Evolutionary conservation across 2,329 filamentous ascomycete genomes (phyloP), one percentile per base, ranked within the genome.

Genomic region (Arthrobotrys musiformis): DNA sequence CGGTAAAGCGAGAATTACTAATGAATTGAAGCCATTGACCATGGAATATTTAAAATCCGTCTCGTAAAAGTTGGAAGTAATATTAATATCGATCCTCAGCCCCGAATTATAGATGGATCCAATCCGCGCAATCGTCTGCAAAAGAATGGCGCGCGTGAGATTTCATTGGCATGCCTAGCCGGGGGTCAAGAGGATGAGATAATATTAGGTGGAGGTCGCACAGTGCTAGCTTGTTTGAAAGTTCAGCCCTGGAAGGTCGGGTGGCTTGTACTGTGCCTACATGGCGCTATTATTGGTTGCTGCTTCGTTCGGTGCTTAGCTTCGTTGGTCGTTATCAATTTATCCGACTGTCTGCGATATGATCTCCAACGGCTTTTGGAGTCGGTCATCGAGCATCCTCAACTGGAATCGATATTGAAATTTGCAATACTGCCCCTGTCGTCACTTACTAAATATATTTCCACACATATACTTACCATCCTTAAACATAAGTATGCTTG

Each of bases 371-470:
- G 19, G 22, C 22, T 7, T 8, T 40, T n/a, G 26, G n/a, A 26
- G 50, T 54, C 15, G 28, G 8, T n/a, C 8, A 42, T 30, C 58
- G 13, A 33, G 40, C 37, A 37, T 33, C 26, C 24, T 30, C 24
- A 48, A 37, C 22, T 66, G 44, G 46, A 66, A 66, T 52, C 61
- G 44, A 52, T 28, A 42, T 54, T 42, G 67, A 56, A 62, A 70
- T 70, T 70, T 62, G 67, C 67, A 70, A 62, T 70, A 56, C 24
- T n/a, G 35, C 44, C 62, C 61, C 44, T 63, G 37, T 35, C 44
- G 11, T 26, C 28, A 13, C 54, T 40, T n/a, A 7, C 33, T 58
- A 66, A 66, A 54, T 64, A 64, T 50, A 61, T 58, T 17, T 35
- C 30, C 30, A 11, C 5, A 22, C 42, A 46, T 46, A 9, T 6